Evolutionary conservation across 2,329 filamentous ascomycete species (phyloP), one percentile per base, ranked within the genome.

Genomic region (Penicillium crustosum): DNA sequence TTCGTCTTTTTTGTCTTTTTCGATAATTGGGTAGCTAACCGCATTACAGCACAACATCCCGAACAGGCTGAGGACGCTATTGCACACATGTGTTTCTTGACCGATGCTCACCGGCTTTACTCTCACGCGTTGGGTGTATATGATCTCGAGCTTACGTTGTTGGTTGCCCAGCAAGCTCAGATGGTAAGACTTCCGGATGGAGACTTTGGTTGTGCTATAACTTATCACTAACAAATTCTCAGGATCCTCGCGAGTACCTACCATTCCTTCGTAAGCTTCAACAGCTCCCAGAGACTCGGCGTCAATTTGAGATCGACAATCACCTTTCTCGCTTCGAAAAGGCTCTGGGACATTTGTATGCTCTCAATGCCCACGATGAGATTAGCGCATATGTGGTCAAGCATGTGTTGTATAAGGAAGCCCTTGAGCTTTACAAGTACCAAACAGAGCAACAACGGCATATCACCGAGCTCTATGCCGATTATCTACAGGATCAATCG

Each of bases 1-100:
- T 27, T 21, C 15, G 3, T 25, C 8, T 10, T 35, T 27, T 27
- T 21, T 10, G 3, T 25, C 8, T 10, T 35, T 47, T 21, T 15
- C 5, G 13, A 36, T 36, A 2, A 15, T 25, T 1, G 7, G 3
- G 2, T 21, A 36, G 49, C 66, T 71, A 50, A 70, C 43, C 36
- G 17, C 4, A 23, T 50, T 45, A 41, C 49, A 77, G 82, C 83
- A 55, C 83, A 88, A 64, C 85, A 89, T 49, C 80, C 86, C 42
- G 83, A 86, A 52, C 82, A 93, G 64, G 91, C 91, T 0, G 93
- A 97, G 65, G 89, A 88, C 73, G 93, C 93, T 0, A 89, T 97
- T 23, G 92, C 97, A 71, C 94, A 99, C 70, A 97, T 99, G 59
- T 97, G 92, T 80, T 99, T 99, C 81, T 83, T 99, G 42, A 91